Evolutionary conservation across 805 yeast species (phyloP), one percentile per base, ranked within the genome.

Genomic region (Saccharomycopsis lassenensis): DNA sequence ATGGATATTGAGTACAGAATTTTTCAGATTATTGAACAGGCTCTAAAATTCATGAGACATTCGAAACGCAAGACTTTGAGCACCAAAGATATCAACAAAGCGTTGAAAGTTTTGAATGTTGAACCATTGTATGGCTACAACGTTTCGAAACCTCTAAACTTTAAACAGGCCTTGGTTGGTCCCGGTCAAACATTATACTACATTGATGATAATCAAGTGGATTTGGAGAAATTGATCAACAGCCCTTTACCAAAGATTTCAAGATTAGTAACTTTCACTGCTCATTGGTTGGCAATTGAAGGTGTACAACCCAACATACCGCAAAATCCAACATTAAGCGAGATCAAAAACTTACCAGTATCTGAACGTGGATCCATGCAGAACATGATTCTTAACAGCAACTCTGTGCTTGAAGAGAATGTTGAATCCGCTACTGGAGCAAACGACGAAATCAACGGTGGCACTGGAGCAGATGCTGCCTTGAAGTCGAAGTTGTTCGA

Each of bases 1-100:
- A 91, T 91, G 98, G 99, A 91, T 55, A 93, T 91, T n/a, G 99
- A 91, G 60, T 91, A 93, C 56, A 71, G 98, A 44, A 83, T 91
- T 46, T 89, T 89, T 55, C 97, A 91, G 59, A 82, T 91, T 26
- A 63, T 93, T 42, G 98, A 91, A 55, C 94, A 91, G 46, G 97
- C 98, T 15, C 74, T 81, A 38, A 91, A 91, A 56, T 89, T 89
- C 58, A 91, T 89, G 89, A 70, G 95, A 48, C 96, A 91, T 57
- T 75, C 91, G 19, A 89, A 87, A 56, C 65, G 97, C 31, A 79
- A 81, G 42, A 70, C 82, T 0, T 61, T 91, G 24, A 74, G 85
- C 19, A 83, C 95, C 0, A 67, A 71, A 30, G 98, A 91, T 58
- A 72, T 91, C 29, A 74, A 77, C 38, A 67, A 81, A 40, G 93